Base-by-base conservation (phyloP, 1,139 yeast species). In the Hanseniaspora uvarum region DNA sequence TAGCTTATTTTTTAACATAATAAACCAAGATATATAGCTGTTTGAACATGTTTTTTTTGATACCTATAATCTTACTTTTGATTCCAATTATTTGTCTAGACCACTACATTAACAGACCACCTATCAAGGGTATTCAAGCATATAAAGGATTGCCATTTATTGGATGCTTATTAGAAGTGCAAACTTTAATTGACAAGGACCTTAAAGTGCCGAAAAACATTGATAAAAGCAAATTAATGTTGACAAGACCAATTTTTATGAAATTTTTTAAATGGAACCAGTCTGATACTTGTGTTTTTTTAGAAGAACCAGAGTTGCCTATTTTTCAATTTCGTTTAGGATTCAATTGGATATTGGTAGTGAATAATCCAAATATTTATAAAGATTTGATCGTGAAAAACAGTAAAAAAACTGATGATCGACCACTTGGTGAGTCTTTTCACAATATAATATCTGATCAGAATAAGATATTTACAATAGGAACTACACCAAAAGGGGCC, bases 241-340 rank as follows among this genome's bases (percentile, higher is more conserved):
- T 48, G 23, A 31, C 24, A 16, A 40, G 11, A 34, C 52, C 52
- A 7, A 48, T 39, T 24, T 48, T 48, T 12, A 37, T 40, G 30
- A 48, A 48, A 21, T 48, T 48, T 40, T 48, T 39, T 19, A 12
- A 48, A 24, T 48, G 46, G 46, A 4, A 40, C 10, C 24, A 21
- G 3, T 16, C 19, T 10, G 28, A 40, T 1, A 14, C 24, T 1
- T 16, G 23, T 7, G 28, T 8, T 21, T 10, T 23, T 24, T 7
- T 26, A 2, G 37, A 33, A 19, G 11, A 16, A 5, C 52, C 52
- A 21, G 46, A 48, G 19, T 14, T 26, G 14, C 52, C 52, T 23
- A 48, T 48, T 4, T 40, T 48, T 40, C 52, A 48, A 33, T 48
- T 48, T 14, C 33, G 52, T 18, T 39, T 48, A n/a, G 52, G 52